Evolutionary conservation across 768 basidiomycete genomes (phyloP), one percentile per base, ranked within the genome.

Genomic region (Hebeloma cylindrosporum): DNA sequence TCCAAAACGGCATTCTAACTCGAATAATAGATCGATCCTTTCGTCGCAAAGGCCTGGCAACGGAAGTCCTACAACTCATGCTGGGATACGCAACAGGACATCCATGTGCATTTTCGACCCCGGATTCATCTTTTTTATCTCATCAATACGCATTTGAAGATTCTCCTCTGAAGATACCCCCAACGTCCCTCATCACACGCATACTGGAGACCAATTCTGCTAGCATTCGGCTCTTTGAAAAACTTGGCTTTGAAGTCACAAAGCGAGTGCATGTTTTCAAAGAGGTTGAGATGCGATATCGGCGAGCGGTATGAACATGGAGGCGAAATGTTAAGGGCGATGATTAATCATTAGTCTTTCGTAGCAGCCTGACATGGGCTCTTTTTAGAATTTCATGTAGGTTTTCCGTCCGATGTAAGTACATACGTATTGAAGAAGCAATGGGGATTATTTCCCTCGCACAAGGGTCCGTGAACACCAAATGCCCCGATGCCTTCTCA

Each of bases 211-310:
- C 71, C 5, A 96, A 97, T 58, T 56, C 46, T 8, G 68, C 85
- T 2, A 91, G 88, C 41, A 82, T 91, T 20, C 60, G 61, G 5
- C 69, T 96, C 7, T 96, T 96, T 56, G 66, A 77, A 54, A 78
- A 77, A 50, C 75, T 96, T 1, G 92, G 89, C 0, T 96, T 96
- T 56, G 60, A 58, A 13, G 66, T 85, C 26, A 80, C 78, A 7
- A 87, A 85, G 58, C 65, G 68, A 8, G 82, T 85, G 11, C 75
- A 82, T 38, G 83, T 89, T 7, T 97, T 93, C 53, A 70, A 77
- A 26, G 91, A 97, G 64, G 77, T 90, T 11, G 93, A 95, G 68
- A 77, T 96, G 80, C 77, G 86, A 20, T 77, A n/a, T n/a, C n/a
- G n/a, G n/a, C n/a, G n/a, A n/a, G n/a, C n/a, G n/a, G n/a, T n/a